Evolutionary conservation across 1,284 basidiomycete species (phyloP), one percentile per base, ranked within the genome.

Genomic region (Sphaerobolus stellatus): DNA sequence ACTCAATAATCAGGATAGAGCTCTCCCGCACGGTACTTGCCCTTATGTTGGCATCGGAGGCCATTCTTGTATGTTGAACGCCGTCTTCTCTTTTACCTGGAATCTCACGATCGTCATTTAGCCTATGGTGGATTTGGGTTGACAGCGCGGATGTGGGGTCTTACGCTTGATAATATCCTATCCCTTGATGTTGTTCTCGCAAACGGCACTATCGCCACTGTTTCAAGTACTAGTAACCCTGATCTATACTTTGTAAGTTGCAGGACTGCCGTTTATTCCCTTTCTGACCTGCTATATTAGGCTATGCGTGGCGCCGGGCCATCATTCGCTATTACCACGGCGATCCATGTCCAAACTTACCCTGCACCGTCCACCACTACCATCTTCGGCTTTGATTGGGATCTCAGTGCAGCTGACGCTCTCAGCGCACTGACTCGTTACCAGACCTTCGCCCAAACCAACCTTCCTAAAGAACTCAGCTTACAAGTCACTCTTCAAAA

Each of bases 401-500:
- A 34, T 34, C 33, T 34, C 11, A 34, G 33, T 18, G 33, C 33
- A 11, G 33, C 33, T 11, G 33, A 34, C 33, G 33, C 33, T 34
- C 33, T 34, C 11, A 18, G 11, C 11, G 33, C 11, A 11, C 18
- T 34, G 11, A 34, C 33, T 34, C 33, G 33, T 34, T 34, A 34
- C 33, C 33, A 34, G n/a, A 34, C 33, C 33, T 34, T 34, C 18
- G 11, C 33, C 18, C 33, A 34, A 34, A 34, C 33, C 33, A 34
- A 34, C 33, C 33, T 34, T 16, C 33, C 18, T 18, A 18, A 11
- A 11, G 11, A 11, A 34, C 33, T 34, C 33, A 34, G 33, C 18
- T 34, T 34, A 18, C 33, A 75, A 58, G 61, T 11, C 33, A 34
- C 33, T 18, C 33, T 34, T 18, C 11, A 34, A 18, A 34, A 34